Percentiles rank a stretch among this genome's conserved stretches.
Evolutionary conservation across 2,329 filamentous ascomycete species (phyloP).

Genomic region (Curvularia hawaiiensis): DNA sequence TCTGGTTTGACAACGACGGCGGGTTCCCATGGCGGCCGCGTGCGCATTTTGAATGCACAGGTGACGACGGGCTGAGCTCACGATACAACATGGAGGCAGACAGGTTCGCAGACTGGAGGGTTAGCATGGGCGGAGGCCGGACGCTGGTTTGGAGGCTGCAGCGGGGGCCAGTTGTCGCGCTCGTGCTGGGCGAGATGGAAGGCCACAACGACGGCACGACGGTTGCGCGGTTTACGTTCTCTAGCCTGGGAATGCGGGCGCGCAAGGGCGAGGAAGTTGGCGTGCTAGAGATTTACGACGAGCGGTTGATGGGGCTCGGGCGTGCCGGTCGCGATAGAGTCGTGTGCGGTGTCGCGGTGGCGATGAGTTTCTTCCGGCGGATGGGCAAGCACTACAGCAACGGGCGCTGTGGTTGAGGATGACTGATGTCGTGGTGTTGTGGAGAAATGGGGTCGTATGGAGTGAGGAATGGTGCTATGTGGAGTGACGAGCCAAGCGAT

Average conservation of each 20-base stretch:
- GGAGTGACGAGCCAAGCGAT: not conserved
- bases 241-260: conserved; percentile 31
- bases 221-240: conserved; percentile 42
- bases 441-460: not conserved
- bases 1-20: conserved; percentile 37
- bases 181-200: conserved; percentile 22
- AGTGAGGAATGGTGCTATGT: not conserved
- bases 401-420: not conserved
- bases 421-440: not conserved
- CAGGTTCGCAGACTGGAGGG: conserved; percentile 40
- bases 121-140: conserved; percentile 18
- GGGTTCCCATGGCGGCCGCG: conserved; percentile 43
- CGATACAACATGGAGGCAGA: conserved; percentile 37
- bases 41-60: conserved; percentile 26
- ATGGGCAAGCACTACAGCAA: conserved; percentile 37
- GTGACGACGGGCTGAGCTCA: not conserved
- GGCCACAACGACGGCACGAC: conserved; percentile 5
- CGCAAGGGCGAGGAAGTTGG: conserved; percentile 37
- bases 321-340: conserved; percentile 34
- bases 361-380: conserved; percentile 34
- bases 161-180: not conserved
- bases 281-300: conserved; percentile 33
- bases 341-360: conserved; percentile 36
- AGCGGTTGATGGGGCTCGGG: conserved; percentile 6
- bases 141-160: conserved; percentile 35